Evolutionary conservation across 1,139 yeast genomes (phyloP).

Genomic region (Debaryomyces coudertii): DNA sequence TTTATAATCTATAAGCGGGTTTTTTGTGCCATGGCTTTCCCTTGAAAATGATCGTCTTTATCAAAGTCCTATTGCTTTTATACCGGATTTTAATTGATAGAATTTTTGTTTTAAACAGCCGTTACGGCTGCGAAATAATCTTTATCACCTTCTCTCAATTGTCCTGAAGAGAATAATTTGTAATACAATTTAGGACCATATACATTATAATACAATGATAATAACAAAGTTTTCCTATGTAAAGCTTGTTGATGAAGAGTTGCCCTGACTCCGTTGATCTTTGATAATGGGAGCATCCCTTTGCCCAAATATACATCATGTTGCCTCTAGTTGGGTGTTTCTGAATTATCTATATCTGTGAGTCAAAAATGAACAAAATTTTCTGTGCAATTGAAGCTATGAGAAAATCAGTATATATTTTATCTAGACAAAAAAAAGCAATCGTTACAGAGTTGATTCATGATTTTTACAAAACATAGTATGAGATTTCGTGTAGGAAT

Average conservation of each 20-base stretch:
- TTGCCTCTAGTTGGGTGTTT: too few relatives aligned
- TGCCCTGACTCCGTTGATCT: slow-evolving; percentile 71
- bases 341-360: too few relatives aligned
- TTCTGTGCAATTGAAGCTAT: too few relatives aligned
- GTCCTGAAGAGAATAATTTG: slow-evolving; percentile 59
- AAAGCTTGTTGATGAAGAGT: slow-evolving; percentile 52
- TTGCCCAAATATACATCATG: too few relatives aligned
- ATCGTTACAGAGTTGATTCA: too few relatives aligned
- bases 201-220: slow-evolving; percentile 58
- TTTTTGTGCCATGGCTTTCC: slow-evolving; percentile 48
- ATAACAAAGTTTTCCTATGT: slow-evolving; percentile 54
- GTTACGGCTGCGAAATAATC: slow-evolving; percentile 65
- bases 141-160: slow-evolving; percentile 68
- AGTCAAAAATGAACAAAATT: too few relatives aligned
- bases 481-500: too few relatives aligned
- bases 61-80: slow-evolving; percentile 21
- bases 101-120: slow-evolving; percentile 33
- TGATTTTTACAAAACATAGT: too few relatives aligned
- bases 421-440: too few relatives aligned
- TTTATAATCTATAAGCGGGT: slow-evolving; percentile 35
- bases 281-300: too few relatives aligned
- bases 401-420: too few relatives aligned
- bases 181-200: slow-evolving; percentile 62
- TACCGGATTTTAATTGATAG: slow-evolving; percentile 52
- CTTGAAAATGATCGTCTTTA: slow-evolving; percentile 29